Base-by-base conservation (phyloP, 495 filamentous ascomycete species). In the Staphylotrichum tortipilum region DNA sequence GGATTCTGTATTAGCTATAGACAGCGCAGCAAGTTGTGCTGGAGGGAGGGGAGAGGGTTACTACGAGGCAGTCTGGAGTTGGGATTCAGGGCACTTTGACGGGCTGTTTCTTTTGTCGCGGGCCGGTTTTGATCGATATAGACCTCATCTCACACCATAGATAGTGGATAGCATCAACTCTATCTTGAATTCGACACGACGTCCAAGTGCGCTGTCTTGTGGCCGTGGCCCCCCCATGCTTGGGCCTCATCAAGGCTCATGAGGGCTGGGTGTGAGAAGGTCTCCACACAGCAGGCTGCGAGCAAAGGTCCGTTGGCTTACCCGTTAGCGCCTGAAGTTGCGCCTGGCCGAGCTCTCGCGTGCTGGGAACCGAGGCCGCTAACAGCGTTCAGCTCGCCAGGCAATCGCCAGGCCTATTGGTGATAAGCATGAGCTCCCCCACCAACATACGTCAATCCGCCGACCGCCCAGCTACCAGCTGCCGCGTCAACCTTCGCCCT, bases 401-500 rank as follows among this genome's bases (percentile, higher is more conserved):
- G 23, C 42, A 44, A 44, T 44, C 42, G 29, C 28, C 6, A 12
- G 28, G 28, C 42, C 34, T 44, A 44, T 47, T 21, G 28, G 26
- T 10, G 10, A 28, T 10, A 10, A 28, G 26, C 40, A 7, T 9
- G 22, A 15, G 40, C 36, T 26, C 50, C 50, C 50, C 54, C 54
- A 41, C 50, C 46, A 54, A 34, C 44, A 45, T 57, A 57, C 54
- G 54, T 55, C 52, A 55, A 55, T 28, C 43, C 29, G 37, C 34
- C 40, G 30, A 43, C 24, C 40, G 15, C 3, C 7, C 37, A 12
- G 4, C n/a, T n/a, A n/a, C n/a, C n/a, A n/a, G n/a, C n/a, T n/a
- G n/a, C n/a, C n/a, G n/a, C n/a, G n/a, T n/a, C n/a, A n/a, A n/a
- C n/a, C n/a, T n/a, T n/a, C n/a, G n/a, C n/a, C n/a, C n/a, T n/a